These are phyloP conservation scores for Cercophora samala DNA, from an alignment of 495 filamentous ascomycete species.

Conservation along the genomic window DNA sequence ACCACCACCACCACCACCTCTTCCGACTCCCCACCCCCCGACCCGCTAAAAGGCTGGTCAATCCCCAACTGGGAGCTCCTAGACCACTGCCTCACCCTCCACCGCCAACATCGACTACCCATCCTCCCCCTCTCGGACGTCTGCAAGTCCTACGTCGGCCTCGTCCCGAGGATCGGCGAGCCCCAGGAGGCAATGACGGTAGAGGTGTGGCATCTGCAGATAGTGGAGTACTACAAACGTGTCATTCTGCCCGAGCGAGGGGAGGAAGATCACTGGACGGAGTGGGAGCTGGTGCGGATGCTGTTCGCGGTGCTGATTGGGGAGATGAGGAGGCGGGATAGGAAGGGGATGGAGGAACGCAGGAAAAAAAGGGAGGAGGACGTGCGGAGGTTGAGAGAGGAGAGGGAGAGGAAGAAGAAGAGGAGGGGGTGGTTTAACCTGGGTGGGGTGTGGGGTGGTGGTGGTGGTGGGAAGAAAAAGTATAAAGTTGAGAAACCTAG, in stretches of 20 bases:
- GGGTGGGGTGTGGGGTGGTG: neutral
- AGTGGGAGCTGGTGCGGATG: slow-evolving; percentile 42
- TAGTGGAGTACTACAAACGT: neutral
- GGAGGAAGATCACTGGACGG: slow-evolving; percentile 38
- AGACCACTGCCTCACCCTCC: slow-evolving; percentile 38
- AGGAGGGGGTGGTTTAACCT: neutral
- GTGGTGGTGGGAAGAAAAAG: neutral
- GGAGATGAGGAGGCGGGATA: slow-evolving; percentile 38
- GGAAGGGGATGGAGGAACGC: slow-evolving; percentile 20
- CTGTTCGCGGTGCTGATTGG: slow-evolving; percentile 51
- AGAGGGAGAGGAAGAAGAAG: neutral
- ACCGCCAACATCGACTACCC: slow-evolving; percentile 3
- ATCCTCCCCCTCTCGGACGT: neutral
- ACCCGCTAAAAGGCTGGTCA: slow-evolving; percentile 37
- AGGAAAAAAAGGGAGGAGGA: slow-evolving; percentile 6
- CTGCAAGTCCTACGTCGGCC: neutral
- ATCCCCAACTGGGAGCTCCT: slow-evolving; percentile 42
- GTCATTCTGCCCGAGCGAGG: neutral
- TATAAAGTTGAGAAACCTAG: neutral
- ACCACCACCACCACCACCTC: neutral
- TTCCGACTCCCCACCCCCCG: slow-evolving; percentile 16
- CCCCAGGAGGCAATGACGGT: neutral
- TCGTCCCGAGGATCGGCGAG: neutral
- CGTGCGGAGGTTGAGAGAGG: too few relatives aligned
- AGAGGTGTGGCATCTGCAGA: neutral